A percentile compares a stretch with the other conserved stretches of the same genome.
Evolutionary conservation across 2,329 filamentous ascomycete species (phyloP).

Genomic region (Aspergillus fructus): DNA sequence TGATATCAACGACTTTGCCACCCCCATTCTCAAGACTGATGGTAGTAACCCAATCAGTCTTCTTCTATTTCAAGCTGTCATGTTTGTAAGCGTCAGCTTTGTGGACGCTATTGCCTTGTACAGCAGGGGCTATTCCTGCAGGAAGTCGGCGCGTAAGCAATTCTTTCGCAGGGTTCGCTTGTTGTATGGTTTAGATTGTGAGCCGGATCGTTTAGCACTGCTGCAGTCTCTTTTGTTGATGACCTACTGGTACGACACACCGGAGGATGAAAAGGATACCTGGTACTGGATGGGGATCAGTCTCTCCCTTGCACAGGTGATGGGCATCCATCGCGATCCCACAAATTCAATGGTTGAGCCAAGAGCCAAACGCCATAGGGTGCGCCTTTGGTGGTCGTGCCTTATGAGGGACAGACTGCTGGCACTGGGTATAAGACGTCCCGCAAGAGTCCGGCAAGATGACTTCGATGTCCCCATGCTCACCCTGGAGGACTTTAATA

Average conservation of each 20-base stretch:
- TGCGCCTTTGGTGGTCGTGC: background rate
- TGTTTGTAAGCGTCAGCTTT: conserved; percentile 1
- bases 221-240: conserved; percentile 3
- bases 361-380: background rate
- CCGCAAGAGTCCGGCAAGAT: background rate
- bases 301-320: background rate
- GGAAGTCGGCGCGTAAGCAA: background rate
- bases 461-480: background rate
- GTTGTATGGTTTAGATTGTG: background rate
- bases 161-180: background rate
- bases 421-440: background rate
- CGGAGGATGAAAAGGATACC: background rate
- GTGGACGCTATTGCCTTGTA: background rate
- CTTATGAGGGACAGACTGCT: background rate
- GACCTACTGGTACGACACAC: conserved; percentile 1
- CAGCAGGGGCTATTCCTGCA: background rate
- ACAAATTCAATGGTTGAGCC: background rate
- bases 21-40: background rate
- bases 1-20: background rate
- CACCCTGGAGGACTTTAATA: background rate
- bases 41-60: background rate
- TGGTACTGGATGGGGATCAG: conserved; percentile 3
- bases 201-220: background rate
- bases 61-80: conserved; percentile 4
- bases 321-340: background rate